Evolutionary conservation across 441 rosid genomes (phyloP).

Genomic region (Corymbia calophylla): DNA sequence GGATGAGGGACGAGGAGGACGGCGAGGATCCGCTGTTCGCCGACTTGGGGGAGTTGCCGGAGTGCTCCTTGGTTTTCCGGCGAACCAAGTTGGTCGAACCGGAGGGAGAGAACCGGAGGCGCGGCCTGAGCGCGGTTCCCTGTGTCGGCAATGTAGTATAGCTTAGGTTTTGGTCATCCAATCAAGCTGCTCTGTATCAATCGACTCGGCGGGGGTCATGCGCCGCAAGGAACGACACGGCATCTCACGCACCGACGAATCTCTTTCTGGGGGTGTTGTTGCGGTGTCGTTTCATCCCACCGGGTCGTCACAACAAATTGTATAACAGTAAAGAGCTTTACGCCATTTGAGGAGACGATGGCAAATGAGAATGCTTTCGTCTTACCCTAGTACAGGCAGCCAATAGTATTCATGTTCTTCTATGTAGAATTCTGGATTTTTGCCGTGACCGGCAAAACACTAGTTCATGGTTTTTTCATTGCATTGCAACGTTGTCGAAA

Average conservation of each 20-base stretch:
- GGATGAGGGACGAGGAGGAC: slow-evolving; percentile 26
- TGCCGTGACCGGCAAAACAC: not conserved
- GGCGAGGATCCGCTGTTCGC: slow-evolving; percentile 35
- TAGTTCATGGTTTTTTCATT: not conserved
- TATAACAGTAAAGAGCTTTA: not conserved
- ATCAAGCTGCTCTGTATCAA: not conserved
- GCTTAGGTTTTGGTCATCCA: not conserved
- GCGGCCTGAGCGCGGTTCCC: slow-evolving; percentile 24
- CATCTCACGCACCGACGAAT: not conserved
- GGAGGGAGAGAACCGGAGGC: slow-evolving; percentile 21
- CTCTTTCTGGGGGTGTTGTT: not conserved
- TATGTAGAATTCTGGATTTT: not conserved
- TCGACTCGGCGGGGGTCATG: not conserved
- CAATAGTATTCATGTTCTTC: not conserved
- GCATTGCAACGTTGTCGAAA: not conserved
- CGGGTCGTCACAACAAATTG: not conserved
- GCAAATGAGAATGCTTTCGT: not conserved
- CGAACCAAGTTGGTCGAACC: slow-evolving; percentile 6
- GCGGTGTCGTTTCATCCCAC: not conserved
- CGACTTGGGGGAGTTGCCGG: slow-evolving; percentile 45
- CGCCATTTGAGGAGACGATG: not conserved
- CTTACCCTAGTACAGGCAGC: not conserved
- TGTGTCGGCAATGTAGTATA: slow-evolving; percentile 28
- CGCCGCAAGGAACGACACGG: fast-evolving
- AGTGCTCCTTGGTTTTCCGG: slow-evolving; percentile 32